phyloP scores from a whole-genome alignment of 169 alveolate species.

The Cryptosporidium sp. region DNA sequence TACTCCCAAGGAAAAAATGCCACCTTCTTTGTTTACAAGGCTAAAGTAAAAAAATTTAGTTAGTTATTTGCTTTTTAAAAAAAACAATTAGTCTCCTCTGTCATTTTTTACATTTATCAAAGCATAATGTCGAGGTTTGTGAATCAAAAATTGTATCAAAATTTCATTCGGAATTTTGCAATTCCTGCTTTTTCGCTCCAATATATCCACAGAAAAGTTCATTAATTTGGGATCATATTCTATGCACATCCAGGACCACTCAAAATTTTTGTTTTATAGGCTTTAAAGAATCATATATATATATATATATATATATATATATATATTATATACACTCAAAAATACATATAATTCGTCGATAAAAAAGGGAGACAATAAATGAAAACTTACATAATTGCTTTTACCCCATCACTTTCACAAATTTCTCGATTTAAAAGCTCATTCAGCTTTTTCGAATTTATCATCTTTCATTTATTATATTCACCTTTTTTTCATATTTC shows the following conservation, averaged over 20 bases:
- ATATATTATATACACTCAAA: too few relatives aligned
- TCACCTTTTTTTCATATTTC: not conserved
- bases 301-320: too few relatives aligned
- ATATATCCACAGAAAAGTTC: not conserved
- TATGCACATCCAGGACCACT: not conserved
- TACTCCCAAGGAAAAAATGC: conserved; percentile 32
- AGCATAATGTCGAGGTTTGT: not conserved
- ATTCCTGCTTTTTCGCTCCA: not conserved
- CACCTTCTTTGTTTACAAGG: conserved; percentile 40
- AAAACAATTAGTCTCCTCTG: not conserved
- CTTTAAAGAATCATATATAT: not conserved
- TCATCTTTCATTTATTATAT: conserved; percentile 9
- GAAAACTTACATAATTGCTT: conserved; percentile 54
- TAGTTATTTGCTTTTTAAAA: not conserved
- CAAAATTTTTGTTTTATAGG: not conserved
- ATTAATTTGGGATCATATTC: too few relatives aligned
- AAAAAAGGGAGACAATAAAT: too few relatives aligned
- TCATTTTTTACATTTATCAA: too few relatives aligned
- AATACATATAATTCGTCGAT: not conserved
- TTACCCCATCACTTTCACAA: not conserved
- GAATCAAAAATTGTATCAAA: too few relatives aligned
- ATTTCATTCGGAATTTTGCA: not conserved
- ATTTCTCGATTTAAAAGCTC: conserved; percentile 30
- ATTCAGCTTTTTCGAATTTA: conserved; percentile 29
- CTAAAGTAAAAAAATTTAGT: not conserved